Evolutionary conservation across 2,329 filamentous ascomycete species (phyloP).

Genomic region (Epichloe sylvatica): DNA sequence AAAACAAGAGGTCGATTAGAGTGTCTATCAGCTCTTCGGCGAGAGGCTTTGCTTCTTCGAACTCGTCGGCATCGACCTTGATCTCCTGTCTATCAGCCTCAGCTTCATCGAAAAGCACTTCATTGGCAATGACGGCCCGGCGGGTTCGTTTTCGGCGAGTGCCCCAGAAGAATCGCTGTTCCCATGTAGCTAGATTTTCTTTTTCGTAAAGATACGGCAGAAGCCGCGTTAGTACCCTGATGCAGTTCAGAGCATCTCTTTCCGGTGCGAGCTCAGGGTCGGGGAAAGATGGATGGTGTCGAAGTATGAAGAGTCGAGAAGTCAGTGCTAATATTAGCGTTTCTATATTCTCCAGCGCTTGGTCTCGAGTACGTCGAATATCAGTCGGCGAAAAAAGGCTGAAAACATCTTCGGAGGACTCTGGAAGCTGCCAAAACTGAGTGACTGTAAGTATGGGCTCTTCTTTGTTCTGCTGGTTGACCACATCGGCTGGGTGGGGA

Average conservation of each 20-base stretch:
- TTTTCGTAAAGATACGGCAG: conserved; percentile 87
- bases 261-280: conserved; percentile 74
- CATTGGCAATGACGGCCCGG: conserved; percentile 49
- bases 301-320: conserved; percentile 67
- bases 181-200: conserved; percentile 70
- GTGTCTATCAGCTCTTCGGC: conserved; percentile 90
- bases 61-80: conserved; percentile 43
- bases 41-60: conserved; percentile 71
- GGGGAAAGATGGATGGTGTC: conserved; percentile 82
- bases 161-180: conserved; percentile 87
- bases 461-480: neutral
- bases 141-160: conserved; percentile 57
- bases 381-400: conserved; percentile 90
- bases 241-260: conserved; percentile 84
- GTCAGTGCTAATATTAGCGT: conserved; percentile 73
- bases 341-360: conserved; percentile 75
- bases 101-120: conserved; percentile 74
- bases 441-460: conserved; percentile 1
- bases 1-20: conserved; percentile 80
- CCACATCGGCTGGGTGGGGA: neutral
- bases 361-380: conserved; percentile 76
- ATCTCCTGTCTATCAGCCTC: conserved; percentile 37
- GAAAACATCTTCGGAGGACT: conserved; percentile 91
- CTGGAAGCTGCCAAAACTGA: conserved; percentile 94
- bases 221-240: conserved; percentile 77